Conservation (phyloP, 2,329 filamentous ascomycete species). For the Penicillium sp. region DNA sequence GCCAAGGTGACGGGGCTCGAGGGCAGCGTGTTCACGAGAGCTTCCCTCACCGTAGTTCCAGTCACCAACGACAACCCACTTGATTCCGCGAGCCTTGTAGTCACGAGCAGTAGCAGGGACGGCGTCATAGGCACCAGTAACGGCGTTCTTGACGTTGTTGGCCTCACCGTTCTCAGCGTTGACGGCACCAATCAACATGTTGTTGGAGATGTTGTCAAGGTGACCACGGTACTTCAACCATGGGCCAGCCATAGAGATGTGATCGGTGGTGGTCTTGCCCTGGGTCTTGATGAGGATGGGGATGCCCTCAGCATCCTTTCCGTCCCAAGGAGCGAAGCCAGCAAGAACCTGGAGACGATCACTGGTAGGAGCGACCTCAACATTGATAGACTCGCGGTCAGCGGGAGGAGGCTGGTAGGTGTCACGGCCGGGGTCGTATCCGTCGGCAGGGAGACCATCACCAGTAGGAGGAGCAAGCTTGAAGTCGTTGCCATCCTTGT, state of each 20-base stretch:
- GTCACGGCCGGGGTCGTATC: constrained; percentile 87
- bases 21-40: constrained; percentile 96
- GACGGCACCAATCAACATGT: constrained; percentile 97
- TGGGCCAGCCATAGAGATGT: constrained; percentile 95
- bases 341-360: constrained; percentile 91
- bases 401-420: constrained; percentile 93
- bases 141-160: constrained; percentile 94
- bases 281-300: constrained; percentile 95
- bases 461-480: constrained; percentile 75
- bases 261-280: constrained; percentile 95
- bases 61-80: constrained; percentile 97
- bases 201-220: constrained; percentile 99
- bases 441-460: constrained; percentile 70
- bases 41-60: constrained; percentile 99
- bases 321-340: constrained; percentile 85
- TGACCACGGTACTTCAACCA: constrained; percentile 99
- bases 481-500: constrained; percentile 96
- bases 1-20: constrained; percentile 95
- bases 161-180: constrained; percentile 95
- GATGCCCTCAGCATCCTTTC: constrained; percentile 78
- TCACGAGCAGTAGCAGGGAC: constrained; percentile 93
- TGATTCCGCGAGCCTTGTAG: constrained; percentile 95
- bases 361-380: constrained; percentile 80
- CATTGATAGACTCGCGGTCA: constrained; percentile 68
- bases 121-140: constrained; percentile 76